Evolutionary conservation across 1,284 basidiomycete species (phyloP).

Genomic region (Taiwanofungus camphoratus): DNA sequence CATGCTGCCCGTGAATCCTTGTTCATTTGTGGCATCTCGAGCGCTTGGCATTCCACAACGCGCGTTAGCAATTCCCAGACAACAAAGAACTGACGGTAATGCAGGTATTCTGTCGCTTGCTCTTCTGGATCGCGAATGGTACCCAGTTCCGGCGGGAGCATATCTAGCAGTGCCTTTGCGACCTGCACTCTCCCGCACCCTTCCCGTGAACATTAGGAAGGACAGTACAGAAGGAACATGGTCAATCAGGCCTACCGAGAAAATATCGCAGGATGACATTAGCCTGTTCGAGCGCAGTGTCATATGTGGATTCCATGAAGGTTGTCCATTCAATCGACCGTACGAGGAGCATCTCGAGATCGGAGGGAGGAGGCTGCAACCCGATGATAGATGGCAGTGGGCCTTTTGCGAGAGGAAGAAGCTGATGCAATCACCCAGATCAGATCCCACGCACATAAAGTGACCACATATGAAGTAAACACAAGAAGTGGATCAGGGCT

Average conservation of each 20-base stretch:
- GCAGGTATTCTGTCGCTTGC: conserved; percentile 61
- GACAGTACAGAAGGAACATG: neutral
- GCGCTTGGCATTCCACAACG: conserved; percentile 50
- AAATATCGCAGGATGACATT: conserved; percentile 86
- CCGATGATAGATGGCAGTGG: conserved; percentile 58
- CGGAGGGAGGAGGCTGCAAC: conserved; percentile 44
- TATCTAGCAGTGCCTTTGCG: conserved; percentile 58
- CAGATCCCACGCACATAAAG: neutral
- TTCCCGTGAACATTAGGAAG: conserved; percentile 26
- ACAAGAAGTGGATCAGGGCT: conserved; percentile 15
- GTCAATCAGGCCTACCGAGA: conserved; percentile 51
- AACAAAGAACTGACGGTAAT: conserved; percentile 69
- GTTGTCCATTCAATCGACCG: conserved; percentile 94
- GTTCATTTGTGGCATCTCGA: conserved; percentile 47
- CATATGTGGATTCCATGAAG: conserved; percentile 67
- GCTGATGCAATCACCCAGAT: conserved; percentile 25
- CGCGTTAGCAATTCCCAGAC: conserved; percentile 60
- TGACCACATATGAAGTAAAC: neutral
- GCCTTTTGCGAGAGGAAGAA: conserved; percentile 48
- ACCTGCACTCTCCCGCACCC: conserved; percentile 70
- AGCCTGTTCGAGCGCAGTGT: conserved; percentile 78
- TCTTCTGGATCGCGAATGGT: conserved; percentile 56
- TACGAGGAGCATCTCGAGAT: conserved; percentile 66
- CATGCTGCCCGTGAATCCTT: conserved; percentile 55
- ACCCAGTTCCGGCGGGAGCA: conserved; percentile 63